Percentiles rank a stretch among this genome's conserved stretches.
Conservation (phyloP, 805 yeast species). For the Pichia cephalocereana region DNA sequence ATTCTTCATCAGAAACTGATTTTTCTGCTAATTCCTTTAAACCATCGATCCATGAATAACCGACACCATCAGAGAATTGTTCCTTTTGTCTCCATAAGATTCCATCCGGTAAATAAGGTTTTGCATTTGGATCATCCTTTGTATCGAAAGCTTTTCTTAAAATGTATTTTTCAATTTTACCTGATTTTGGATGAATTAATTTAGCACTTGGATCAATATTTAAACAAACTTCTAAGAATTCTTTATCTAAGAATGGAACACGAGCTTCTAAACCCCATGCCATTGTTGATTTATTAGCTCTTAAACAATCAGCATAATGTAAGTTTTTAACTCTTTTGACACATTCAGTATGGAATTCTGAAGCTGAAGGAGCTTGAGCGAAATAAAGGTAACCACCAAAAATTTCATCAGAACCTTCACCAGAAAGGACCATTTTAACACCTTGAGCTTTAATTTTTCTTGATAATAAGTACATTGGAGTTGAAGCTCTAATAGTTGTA, state of each 20-base stretch:
- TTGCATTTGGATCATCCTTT: constrained; percentile 61
- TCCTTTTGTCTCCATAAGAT: constrained; percentile 99
- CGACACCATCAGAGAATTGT: constrained; percentile 99
- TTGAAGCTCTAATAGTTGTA: constrained; percentile 97
- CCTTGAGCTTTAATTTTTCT: constrained; percentile 99
- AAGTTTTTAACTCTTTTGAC: constrained; percentile 95
- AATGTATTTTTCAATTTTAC: constrained; percentile 88
- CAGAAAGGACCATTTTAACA: constrained; percentile 97
- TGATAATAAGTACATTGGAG: constrained; percentile 95
- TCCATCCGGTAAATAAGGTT: constrained; percentile 92
- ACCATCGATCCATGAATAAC: constrained; percentile 98
- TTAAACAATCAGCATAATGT: constrained; percentile 92
- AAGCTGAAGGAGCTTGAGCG: constrained; percentile 90
- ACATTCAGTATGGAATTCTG: constrained; percentile 92
- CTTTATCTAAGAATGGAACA: constrained; percentile 96
- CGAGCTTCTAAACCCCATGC: constrained; percentile 99
- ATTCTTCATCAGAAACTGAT: constrained; percentile 79
- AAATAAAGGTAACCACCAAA: constrained; percentile 98
- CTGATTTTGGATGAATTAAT: constrained; percentile 62
- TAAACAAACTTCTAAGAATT: constrained; percentile 87
- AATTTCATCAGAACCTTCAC: constrained; percentile 98
- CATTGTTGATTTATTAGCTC: constrained; percentile 99
- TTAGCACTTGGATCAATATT: constrained; percentile 91
- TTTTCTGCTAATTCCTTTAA: constrained; percentile 91
- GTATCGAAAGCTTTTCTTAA: constrained; percentile 98